phyloP scores from a whole-genome alignment of 345 rosid species.

The Psidium friedrichsthalianum region DNA sequence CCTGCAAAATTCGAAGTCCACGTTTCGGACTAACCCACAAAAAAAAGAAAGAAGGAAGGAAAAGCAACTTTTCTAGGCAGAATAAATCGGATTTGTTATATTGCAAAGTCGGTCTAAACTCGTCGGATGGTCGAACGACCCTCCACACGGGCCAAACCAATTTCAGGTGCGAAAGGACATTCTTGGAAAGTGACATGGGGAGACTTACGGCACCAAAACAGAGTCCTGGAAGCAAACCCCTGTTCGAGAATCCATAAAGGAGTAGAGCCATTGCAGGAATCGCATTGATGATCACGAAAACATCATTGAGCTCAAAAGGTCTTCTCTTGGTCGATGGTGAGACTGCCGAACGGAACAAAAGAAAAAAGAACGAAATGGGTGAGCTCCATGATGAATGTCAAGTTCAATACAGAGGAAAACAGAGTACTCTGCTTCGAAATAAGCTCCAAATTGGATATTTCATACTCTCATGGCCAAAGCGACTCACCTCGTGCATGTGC shows the following conservation, averaged over 20 bases:
- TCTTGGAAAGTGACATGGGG: not conserved
- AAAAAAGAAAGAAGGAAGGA: not conserved
- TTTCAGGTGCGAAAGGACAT: not conserved
- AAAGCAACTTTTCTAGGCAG: not conserved
- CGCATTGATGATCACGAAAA: slow-evolving; percentile 47
- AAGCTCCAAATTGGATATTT: not conserved
- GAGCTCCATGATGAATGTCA: not conserved
- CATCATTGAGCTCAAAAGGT: slow-evolving; percentile 51
- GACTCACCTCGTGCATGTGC: slow-evolving; percentile 61
- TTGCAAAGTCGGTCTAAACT: not conserved
- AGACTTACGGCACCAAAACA: slow-evolving; percentile 52
- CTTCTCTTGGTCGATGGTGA: slow-evolving; percentile 54
- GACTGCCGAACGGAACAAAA: slow-evolving; percentile 27
- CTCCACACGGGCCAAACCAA: not conserved
- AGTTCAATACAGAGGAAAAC: not conserved
- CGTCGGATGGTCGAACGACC: not conserved
- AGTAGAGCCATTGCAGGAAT: slow-evolving; percentile 46
- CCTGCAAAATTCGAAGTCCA: slow-evolving; percentile 11
- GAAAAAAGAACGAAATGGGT: not conserved
- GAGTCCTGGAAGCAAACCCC: slow-evolving; percentile 48
- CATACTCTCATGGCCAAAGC: not conserved
- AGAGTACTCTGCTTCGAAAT: not conserved
- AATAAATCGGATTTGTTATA: not conserved
- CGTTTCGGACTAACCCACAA: not conserved
- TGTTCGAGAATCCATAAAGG: slow-evolving; percentile 34